phyloP scores from a whole-genome alignment of 78 protist genomes.

The Guillardia theta region DNA sequence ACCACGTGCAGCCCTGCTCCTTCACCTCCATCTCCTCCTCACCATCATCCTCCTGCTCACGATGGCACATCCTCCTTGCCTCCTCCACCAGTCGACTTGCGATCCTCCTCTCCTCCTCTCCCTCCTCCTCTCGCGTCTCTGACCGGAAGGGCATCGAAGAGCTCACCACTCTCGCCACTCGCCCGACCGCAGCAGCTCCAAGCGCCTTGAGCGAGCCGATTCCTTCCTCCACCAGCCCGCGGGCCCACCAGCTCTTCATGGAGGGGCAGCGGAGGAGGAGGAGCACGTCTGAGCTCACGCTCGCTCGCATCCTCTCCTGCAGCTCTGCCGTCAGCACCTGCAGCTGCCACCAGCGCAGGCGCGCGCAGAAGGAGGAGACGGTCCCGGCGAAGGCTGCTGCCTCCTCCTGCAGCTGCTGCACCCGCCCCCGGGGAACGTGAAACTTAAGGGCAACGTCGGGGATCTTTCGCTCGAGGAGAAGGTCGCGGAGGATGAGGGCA shows the following conservation, averaged over 20 bases:
- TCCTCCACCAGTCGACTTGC: too few relatives aligned
- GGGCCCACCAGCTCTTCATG: not conserved
- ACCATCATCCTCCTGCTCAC: too few relatives aligned
- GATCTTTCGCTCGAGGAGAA: not conserved
- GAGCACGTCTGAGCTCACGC: not conserved
- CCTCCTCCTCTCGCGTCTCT: too few relatives aligned
- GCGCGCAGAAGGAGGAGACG: not conserved
- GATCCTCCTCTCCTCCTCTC: too few relatives aligned
- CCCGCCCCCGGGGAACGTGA: not conserved
- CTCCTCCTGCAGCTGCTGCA: not conserved
- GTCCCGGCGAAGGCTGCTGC: not conserved
- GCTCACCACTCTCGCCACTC: not conserved
- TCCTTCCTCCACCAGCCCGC: not conserved
- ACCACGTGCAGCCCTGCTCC: too few relatives aligned
- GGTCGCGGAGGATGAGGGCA: not conserved
- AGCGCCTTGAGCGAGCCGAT: not conserved
- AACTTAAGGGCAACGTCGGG: not conserved
- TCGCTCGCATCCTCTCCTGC: not conserved
- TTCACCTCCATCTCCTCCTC: too few relatives aligned
- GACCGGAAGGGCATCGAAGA: not conserved
- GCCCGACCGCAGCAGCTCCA: not conserved
- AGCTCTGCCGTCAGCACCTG: not conserved
- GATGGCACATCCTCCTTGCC: too few relatives aligned
- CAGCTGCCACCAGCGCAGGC: not conserved
- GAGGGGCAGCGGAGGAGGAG: not conserved